Base-by-base conservation (phyloP, 345 rosid species). In the Streptanthus diversifolius region DNA sequence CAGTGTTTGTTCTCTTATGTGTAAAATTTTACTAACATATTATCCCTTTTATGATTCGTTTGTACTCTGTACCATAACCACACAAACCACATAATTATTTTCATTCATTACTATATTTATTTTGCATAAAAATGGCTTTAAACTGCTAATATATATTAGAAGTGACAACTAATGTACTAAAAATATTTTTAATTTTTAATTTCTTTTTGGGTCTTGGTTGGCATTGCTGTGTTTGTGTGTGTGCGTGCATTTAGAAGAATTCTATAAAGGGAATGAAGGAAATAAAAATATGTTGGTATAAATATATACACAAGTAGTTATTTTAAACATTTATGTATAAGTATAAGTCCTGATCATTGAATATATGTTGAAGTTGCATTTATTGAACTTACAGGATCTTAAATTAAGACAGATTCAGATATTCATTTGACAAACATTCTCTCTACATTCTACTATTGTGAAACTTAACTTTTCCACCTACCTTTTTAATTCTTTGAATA, bases 361-460 rank as follows among this genome's bases (percentile, higher is more conserved):
- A 70, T 73, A 83, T 61, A 83, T 85, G 75, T 84, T 76, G 68
- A 59, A 57, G 72, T 70, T 77, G 89, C 89, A 88, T 88, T 88
- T 86, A 83, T 80, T 83, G 82, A 79, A 70, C 79, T 32, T 18
- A 66, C 79, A 70, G 75, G 67, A 76, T 76, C 66, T 70, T 70
- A 22, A 70, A 64, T 9, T 70, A 70, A 66, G 60, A 57, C 37
- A 54, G 49, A 52, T 35, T 63, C 80, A 55, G 37, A 63, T 70
- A 71, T 71, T 76, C 77, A 79, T 78, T 83, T 81, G 62, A 77
- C 80, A 65, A 76, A 78, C 72, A 77, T 74, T 72, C 40, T 71
- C 70, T 71, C 48, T 17, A 70, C 73, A 68, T 48, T 45, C 35
- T 53, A 51, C 29, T 40, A 32, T 62, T 32, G 53, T 70, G 71